Evolutionary conservation across 169 alveolate species (phyloP).

Genomic region (Theileria parva): DNA sequence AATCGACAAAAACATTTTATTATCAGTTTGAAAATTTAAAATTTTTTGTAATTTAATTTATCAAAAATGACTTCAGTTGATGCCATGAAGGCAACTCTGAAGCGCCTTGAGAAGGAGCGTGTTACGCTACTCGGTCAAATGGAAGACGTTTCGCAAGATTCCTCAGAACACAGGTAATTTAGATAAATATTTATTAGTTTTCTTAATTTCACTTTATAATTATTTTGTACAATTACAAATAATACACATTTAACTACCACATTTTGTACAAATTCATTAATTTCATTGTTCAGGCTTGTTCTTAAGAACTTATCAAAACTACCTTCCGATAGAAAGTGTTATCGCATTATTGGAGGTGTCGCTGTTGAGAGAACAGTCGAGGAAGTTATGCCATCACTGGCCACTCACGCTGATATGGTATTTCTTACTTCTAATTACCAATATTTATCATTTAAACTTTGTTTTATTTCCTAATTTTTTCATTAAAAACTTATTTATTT

Average conservation of each 20-base stretch:
- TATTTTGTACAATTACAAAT: neutral
- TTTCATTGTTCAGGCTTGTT: conserved; percentile 72
- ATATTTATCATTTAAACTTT: neutral
- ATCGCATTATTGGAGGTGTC: conserved; percentile 87
- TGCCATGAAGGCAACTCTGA: conserved; percentile 41
- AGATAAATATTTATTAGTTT: neutral
- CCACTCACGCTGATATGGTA: conserved; percentile 56
- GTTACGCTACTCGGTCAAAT: conserved; percentile 52
- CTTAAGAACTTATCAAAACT: conserved; percentile 81
- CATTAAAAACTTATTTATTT: neutral
- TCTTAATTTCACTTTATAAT: neutral
- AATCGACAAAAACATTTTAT: neutral
- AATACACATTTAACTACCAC: neutral
- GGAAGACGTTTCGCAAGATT: conserved; percentile 83
- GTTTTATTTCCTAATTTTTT: neutral
- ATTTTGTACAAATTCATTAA: neutral
- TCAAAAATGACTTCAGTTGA: conserved; percentile 39
- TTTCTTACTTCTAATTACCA: neutral
- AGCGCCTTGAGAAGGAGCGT: conserved; percentile 57
- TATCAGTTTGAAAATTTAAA: neutral
- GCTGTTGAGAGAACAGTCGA: conserved; percentile 87
- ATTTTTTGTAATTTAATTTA: neutral
- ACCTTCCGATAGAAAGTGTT: conserved; percentile 84
- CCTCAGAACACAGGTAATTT: conserved; percentile 80
- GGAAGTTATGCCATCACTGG: conserved; percentile 81